A percentile compares a stretch with the other conserved stretches of the same genome.
Conservation (phyloP, 2,329 filamentous ascomycete species). For the Trichothecium sympodiale region DNA sequence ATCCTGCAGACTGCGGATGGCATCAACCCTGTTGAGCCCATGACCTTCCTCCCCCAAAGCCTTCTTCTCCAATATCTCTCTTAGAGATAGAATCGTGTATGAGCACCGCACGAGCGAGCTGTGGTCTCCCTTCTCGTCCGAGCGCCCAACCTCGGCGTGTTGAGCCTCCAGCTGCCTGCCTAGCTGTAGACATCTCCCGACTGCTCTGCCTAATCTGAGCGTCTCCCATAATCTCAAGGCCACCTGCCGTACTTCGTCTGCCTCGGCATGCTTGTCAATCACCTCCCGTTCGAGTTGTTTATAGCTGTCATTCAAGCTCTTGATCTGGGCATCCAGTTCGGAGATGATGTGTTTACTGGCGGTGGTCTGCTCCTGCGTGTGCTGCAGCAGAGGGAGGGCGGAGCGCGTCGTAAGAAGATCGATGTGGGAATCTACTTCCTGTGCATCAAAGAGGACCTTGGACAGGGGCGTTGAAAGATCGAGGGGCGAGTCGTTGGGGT, state of each 20-base stretch:
- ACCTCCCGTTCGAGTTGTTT: slow-evolving; percentile 79
- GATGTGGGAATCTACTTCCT: slow-evolving; percentile 94
- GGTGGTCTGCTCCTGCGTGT: slow-evolving; percentile 65
- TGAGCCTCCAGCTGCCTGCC: slow-evolving; percentile 83
- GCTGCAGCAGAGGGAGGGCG: slow-evolving; percentile 66
- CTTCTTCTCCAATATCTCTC: slow-evolving; percentile 60
- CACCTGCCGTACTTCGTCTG: slow-evolving; percentile 69
- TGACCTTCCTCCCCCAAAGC: slow-evolving; percentile 63
- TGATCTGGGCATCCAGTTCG: slow-evolving; percentile 71
- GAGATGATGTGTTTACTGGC: slow-evolving; percentile 62
- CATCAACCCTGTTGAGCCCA: slow-evolving; percentile 63
- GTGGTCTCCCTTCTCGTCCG: slow-evolving; percentile 54
- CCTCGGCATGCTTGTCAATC: slow-evolving; percentile 71
- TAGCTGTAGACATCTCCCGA: slow-evolving; percentile 68
- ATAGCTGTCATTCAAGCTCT: slow-evolving; percentile 74
- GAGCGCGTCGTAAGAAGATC: slow-evolving; percentile 78
- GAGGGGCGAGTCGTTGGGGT: slow-evolving; percentile 76
- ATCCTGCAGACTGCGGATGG: slow-evolving; percentile 59
- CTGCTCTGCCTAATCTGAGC: slow-evolving; percentile 62
- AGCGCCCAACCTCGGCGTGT: slow-evolving; percentile 49
- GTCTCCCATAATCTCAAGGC: slow-evolving; percentile 73
- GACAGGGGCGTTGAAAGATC: slow-evolving; percentile 92
- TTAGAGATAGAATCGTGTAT: slow-evolving; percentile 64
- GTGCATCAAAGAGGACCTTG: slow-evolving; percentile 87
- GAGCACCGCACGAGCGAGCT: slow-evolving; percentile 72